Conservation (phyloP, 2,329 filamentous ascomycete genomes). For the Malbranchea zuffiana region DNA sequence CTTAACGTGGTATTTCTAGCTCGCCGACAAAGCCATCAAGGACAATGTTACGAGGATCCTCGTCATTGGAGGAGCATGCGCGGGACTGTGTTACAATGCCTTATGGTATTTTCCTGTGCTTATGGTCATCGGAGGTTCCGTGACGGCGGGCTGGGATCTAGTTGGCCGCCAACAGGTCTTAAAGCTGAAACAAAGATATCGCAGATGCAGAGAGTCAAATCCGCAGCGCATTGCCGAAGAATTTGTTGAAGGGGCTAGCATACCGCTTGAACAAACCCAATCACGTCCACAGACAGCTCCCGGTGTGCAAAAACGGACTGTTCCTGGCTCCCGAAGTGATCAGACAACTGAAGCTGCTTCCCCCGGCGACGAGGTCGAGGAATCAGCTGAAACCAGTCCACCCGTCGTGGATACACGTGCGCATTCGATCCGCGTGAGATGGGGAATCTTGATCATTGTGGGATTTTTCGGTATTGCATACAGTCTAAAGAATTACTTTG, state of each 20-base stretch:
- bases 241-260: conserved; percentile 4
- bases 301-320: conserved; percentile 12
- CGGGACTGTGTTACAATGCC: conserved; percentile 58
- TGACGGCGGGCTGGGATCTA: conserved; percentile 47
- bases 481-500: conserved; percentile 5
- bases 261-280: conserved; percentile 10
- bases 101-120: conserved; percentile 65
- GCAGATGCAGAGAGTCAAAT: conserved; percentile 11
- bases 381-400: background rate
- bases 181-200: conserved; percentile 21
- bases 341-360: background rate
- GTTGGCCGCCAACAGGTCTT: conserved; percentile 39
- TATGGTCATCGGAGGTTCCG: conserved; percentile 46
- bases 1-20: conserved; percentile 28
- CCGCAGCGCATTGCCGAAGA: conserved; percentile 14
- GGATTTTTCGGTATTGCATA: conserved; percentile 39
- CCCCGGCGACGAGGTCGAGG: background rate
- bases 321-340: conserved; percentile 11
- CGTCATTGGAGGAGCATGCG: conserved; percentile 52
- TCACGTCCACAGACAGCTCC: background rate
- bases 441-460: conserved; percentile 23
- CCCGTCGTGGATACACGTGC: conserved; percentile 10
- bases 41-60: conserved; percentile 53
- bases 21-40: conserved; percentile 57
- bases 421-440: conserved; percentile 14